Conservation (phyloP, 306 rosid genomes). For the Rosa multiflora region DNA sequence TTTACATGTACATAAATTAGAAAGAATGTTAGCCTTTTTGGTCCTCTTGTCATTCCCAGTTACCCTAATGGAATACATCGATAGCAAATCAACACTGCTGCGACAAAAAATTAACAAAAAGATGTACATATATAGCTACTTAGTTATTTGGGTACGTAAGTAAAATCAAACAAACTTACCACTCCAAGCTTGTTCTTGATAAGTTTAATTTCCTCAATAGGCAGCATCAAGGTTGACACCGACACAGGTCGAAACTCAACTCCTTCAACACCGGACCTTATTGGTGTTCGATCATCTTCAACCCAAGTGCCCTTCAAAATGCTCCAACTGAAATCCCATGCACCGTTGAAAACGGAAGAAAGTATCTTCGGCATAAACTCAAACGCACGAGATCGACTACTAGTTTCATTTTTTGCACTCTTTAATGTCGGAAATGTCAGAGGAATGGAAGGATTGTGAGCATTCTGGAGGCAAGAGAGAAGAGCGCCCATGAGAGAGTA, state of each 20-base stretch:
- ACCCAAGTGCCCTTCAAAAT: background rate
- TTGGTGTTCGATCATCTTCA: slow-evolving; percentile 11
- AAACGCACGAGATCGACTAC: background rate
- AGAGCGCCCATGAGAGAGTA: slow-evolving; percentile 9
- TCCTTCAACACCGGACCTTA: slow-evolving; percentile 8
- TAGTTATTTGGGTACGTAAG: too few species aligned
- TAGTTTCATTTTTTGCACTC: background rate
- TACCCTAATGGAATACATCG: background rate
- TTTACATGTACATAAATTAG: background rate
- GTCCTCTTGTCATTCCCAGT: background rate
- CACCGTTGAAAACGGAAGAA: background rate
- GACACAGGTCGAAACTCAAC: slow-evolving; percentile 12
- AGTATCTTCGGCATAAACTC: background rate
- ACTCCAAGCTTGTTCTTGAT: slow-evolving; percentile 8
- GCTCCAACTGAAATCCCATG: slow-evolving; percentile 10
- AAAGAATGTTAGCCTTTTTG: background rate
- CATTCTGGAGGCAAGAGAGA: background rate
- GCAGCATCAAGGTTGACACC: background rate
- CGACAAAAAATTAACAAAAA: background rate
- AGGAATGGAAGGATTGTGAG: background rate
- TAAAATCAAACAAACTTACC: background rate
- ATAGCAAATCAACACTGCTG: background rate
- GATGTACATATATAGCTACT: background rate
- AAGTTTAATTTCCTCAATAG: background rate
- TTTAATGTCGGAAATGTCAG: background rate